phyloP scores from a whole-genome alignment of 1,284 basidiomycete genomes.

The Cutaneotrichosporon sp. region DNA sequence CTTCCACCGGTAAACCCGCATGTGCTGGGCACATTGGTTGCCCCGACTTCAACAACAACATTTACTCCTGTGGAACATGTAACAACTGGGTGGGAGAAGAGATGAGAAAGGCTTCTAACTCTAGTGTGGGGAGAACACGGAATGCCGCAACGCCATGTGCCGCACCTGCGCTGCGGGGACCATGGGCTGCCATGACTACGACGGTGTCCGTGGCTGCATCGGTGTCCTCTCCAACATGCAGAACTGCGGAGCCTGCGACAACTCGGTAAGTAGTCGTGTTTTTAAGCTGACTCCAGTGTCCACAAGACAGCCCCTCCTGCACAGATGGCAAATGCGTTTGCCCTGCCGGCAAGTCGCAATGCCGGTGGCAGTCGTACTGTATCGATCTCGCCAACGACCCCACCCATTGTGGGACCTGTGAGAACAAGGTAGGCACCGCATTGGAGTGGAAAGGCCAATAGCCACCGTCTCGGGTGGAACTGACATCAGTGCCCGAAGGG shows the following conservation, averaged over 20 bases:
- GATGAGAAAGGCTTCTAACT: not conserved
- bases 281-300: not conserved
- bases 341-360: not conserved
- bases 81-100: not conserved
- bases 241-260: slow-evolving; percentile 3
- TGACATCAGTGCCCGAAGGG: not conserved
- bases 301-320: not conserved
- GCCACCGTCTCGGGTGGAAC: not conserved
- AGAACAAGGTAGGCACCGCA: not conserved
- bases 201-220: not conserved
- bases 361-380: not conserved
- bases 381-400: not conserved
- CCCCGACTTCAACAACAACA: not conserved
- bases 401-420: not conserved
- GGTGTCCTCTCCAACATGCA: not conserved
- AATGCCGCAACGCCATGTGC: not conserved
- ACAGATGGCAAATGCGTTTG: not conserved
- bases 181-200: not conserved
- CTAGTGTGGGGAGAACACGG: not conserved
- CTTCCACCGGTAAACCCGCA: not conserved
- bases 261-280: not conserved
- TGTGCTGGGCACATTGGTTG: not conserved
- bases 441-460: not conserved
- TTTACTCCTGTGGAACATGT: not conserved
- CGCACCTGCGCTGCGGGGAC: not conserved